Evolutionary conservation across 164 flowering plant species (phyloP), one percentile per base, ranked within the genome.

Genomic region (Macadamia tetraphylla): DNA sequence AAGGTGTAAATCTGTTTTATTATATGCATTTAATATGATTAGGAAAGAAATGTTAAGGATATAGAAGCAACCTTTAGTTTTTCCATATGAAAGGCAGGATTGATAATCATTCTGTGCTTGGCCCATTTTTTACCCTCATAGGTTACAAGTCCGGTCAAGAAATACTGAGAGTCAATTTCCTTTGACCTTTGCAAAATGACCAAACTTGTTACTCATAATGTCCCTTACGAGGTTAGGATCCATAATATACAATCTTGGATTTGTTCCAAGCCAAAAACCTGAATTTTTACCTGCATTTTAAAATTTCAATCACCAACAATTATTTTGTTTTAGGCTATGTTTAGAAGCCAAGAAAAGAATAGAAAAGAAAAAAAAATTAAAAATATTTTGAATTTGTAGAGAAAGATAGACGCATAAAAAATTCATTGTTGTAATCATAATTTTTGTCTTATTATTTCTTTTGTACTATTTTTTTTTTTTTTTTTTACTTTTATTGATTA

Each of bases 101-200:
- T 74, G 62, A 77, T 64, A 11, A 70, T 73, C 63, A 69, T 66
- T 63, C 78, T 74, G 18, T 65, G 81, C 40, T 58, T 74, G 59
- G 12, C 77, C 81, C 81, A 78, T 66, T 78, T 44, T 9, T 75
- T 76, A 11, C 74, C 76, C 5, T 75, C 73, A 15, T 30, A 42
- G 35, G 1, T 18, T 6, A 42, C 15, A 14, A 75, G 58, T 44
- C 81, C 76, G 35, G 14, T 52, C 17, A 58, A 60, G 23, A 74
- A 32, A 52, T 68, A 15, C 29, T 58, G 14, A 52, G 3, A 66
- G 32, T 15, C 70, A 70, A 13, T 71, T 60, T 13, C 43, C 0
- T 11, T 12, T 56, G 6, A 29, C 13, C 44, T 40, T 52, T 14
- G 0, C 15, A 32, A 71, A 49, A 30, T 71, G 58, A 14, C 69